Conservation (phyloP, 78 protist genomes). For the Tieghemostelium lacteum region DNA sequence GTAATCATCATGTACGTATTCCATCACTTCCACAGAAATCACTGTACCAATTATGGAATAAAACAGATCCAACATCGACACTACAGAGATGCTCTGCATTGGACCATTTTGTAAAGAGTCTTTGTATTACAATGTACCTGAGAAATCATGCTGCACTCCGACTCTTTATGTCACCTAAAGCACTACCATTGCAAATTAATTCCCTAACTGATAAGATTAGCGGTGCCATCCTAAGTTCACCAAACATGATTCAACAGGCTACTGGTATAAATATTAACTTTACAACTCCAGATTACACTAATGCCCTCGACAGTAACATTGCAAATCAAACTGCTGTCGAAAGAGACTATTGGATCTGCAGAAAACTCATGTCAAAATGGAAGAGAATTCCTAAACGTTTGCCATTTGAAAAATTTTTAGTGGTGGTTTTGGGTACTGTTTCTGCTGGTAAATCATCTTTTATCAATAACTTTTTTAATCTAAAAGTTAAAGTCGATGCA, state of each 20-base stretch:
- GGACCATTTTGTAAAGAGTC: slow-evolving; percentile 47
- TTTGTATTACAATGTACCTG: not conserved
- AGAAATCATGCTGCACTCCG: slow-evolving; percentile 40
- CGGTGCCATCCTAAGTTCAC: not conserved
- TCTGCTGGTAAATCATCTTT: slow-evolving; percentile 74
- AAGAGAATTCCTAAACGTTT: slow-evolving; percentile 58
- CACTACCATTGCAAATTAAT: not conserved
- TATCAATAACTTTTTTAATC: slow-evolving; percentile 70
- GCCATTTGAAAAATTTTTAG: slow-evolving; percentile 75
- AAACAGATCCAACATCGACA: slow-evolving; percentile 33
- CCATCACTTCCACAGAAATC: slow-evolving; percentile 74
- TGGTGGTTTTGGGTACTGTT: slow-evolving; percentile 71
- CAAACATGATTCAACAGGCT: not conserved
- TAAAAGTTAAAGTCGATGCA: slow-evolving; percentile 53
- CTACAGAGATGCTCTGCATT: slow-evolving; percentile 54
- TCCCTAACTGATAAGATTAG: slow-evolving; percentile 36
- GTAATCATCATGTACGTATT: slow-evolving; percentile 6
- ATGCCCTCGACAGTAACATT: not conserved
- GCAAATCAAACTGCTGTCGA: slow-evolving; percentile 30
- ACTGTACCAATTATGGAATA: slow-evolving; percentile 68
- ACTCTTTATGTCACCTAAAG: slow-evolving; percentile 6
- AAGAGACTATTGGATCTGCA: slow-evolving; percentile 68
- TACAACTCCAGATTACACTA: not conserved
- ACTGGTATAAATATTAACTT: not conserved
- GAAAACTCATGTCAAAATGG: slow-evolving; percentile 76